Conservation (phyloP, 2,329 filamentous ascomycete species). For the Aspergillus floridensis region DNA sequence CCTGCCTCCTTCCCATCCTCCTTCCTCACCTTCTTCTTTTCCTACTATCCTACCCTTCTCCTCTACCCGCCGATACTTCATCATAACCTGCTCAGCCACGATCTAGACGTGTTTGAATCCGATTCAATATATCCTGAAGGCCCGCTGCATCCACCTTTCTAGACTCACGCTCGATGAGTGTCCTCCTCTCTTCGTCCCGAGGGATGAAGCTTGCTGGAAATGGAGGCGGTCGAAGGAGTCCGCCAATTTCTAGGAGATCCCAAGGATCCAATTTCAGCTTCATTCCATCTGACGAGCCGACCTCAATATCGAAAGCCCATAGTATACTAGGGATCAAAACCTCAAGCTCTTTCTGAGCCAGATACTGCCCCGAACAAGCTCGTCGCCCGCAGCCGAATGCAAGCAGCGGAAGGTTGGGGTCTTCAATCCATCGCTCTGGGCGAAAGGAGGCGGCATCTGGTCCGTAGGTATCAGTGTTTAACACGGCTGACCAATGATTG, state of each 20-base stretch:
- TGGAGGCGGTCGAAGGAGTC: not conserved
- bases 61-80: too few relatives aligned
- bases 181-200: not conserved
- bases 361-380: constrained; percentile 39
- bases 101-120: not conserved
- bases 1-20: too few relatives aligned
- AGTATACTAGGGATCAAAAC: constrained; percentile 59
- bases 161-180: not conserved
- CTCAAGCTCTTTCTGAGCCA: constrained; percentile 39
- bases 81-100: not conserved
- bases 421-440: constrained; percentile 38
- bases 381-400: constrained; percentile 58
- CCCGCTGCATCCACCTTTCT: not conserved
- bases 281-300: not conserved
- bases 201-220: not conserved
- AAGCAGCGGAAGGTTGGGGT: constrained; percentile 53
- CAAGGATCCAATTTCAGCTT: not conserved
- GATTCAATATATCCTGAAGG: not conserved
- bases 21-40: too few relatives aligned
- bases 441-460: constrained; percentile 35
- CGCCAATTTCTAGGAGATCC: not conserved
- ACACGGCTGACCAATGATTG: constrained; percentile 44
- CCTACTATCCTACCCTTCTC: too few relatives aligned
- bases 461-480: constrained; percentile 38
- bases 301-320: constrained; percentile 24